phyloP scores from a whole-genome alignment of 345 rosid genomes.

The Populus deltoides region DNA sequence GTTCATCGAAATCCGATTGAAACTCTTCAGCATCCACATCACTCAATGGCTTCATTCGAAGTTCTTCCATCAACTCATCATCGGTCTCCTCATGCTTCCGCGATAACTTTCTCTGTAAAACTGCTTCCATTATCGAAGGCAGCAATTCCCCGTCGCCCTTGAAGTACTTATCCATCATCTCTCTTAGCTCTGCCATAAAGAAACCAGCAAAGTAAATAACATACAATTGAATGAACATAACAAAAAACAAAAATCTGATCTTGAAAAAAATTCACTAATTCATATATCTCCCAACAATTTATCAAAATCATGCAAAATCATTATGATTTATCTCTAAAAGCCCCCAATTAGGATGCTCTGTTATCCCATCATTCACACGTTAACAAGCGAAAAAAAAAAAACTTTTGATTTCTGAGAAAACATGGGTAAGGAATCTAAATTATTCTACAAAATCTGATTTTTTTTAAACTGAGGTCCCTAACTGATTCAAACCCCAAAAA shows the following conservation, averaged over 20 bases:
- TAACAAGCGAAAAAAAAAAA: neutral
- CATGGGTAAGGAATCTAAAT: neutral
- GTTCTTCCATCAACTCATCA: conserved; percentile 56
- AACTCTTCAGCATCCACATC: conserved; percentile 59
- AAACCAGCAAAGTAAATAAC: neutral
- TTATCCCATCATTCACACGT: neutral
- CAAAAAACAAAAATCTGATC: neutral
- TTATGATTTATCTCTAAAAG: neutral
- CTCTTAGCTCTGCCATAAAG: conserved; percentile 56
- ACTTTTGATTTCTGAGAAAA: neutral
- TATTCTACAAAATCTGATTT: neutral
- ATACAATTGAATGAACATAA: neutral
- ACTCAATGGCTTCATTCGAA: conserved; percentile 44
- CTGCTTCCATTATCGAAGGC: conserved; percentile 59
- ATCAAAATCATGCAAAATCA: neutral
- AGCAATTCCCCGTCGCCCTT: conserved; percentile 74
- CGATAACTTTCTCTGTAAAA: conserved; percentile 50
- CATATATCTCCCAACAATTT: neutral
- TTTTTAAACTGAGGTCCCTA: neutral
- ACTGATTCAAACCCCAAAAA: neutral
- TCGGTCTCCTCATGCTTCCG: conserved; percentile 72
- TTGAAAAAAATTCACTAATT: neutral
- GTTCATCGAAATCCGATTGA: conserved; percentile 72
- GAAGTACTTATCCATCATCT: conserved; percentile 62
- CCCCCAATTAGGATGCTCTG: neutral